Conservation (phyloP, 2,329 filamentous ascomycete species). For the Colletotrichum sp. region DNA sequence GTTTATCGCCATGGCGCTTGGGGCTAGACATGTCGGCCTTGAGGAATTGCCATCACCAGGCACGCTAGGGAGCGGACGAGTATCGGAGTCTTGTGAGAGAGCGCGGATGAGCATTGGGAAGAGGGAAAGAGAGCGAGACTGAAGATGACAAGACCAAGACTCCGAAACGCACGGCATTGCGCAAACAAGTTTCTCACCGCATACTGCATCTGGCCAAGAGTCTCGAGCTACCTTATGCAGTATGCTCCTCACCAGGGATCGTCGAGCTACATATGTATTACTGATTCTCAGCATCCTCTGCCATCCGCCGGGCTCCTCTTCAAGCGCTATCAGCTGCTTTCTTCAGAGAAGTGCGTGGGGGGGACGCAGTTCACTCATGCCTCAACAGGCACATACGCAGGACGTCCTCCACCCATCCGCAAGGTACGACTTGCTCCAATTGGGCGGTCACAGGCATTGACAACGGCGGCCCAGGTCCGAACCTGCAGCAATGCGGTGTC, state of each 20-base stretch:
- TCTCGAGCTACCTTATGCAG: conserved; percentile 1
- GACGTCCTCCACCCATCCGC: not conserved
- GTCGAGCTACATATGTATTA: not conserved
- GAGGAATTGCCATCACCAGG: not conserved
- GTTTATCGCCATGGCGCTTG: not conserved
- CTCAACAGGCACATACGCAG: not conserved
- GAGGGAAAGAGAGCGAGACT: not conserved
- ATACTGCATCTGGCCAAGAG: not conserved
- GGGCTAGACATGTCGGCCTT: not conserved
- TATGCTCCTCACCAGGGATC: not conserved
- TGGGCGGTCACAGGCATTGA: not conserved
- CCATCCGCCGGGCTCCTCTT: not conserved
- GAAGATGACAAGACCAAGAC: not conserved
- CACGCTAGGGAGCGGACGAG: conserved; percentile 4
- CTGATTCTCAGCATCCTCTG: not conserved
- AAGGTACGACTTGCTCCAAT: not conserved
- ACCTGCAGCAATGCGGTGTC: not conserved
- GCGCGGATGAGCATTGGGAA: not conserved
- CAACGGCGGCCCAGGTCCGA: not conserved
- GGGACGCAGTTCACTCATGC: not conserved
- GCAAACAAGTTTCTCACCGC: not conserved
- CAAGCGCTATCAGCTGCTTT: not conserved
- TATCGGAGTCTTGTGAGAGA: not conserved
- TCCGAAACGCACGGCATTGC: not conserved
- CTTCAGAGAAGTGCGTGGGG: not conserved